Conservation (phyloP, 129 eudicot species). For the Flaveria bidentis region DNA sequence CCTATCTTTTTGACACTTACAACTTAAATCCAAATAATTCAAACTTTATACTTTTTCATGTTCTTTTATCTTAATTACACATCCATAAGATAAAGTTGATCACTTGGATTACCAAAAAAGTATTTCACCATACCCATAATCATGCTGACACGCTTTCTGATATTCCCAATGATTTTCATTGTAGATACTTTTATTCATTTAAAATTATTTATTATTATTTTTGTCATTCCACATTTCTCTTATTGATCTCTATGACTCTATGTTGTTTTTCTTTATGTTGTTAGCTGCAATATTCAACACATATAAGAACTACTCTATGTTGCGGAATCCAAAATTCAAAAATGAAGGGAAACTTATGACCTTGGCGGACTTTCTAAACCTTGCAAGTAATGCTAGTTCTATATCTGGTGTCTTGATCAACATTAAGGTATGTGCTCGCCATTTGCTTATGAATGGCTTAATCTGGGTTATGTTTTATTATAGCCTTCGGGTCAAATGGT, state of each 20-base stretch:
- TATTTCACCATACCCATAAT: neutral
- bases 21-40: neutral
- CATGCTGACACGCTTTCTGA: neutral
- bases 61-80: neutral
- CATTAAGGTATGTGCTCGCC: conserved; percentile 59
- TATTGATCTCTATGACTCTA: conserved; percentile 2
- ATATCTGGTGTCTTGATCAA: conserved; percentile 73
- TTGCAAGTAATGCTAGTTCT: conserved; percentile 71
- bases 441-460: neutral
- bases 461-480: neutral
- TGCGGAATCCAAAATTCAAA: conserved; percentile 61
- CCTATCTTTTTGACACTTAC: neutral
- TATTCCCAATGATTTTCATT: neutral
- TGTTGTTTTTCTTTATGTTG: conserved; percentile 25
- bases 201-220: conserved; percentile 1
- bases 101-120: conserved; percentile 3
- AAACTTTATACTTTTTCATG: neutral
- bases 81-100: conserved; percentile 1
- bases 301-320: conserved; percentile 33
- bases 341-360: conserved; percentile 62
- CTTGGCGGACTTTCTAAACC: conserved; percentile 59
- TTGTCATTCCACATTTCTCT: conserved; percentile 1
- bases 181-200: neutral
- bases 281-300: conserved; percentile 67
- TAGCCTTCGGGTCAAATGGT: neutral